Evolutionary conservation across 495 filamentous ascomycete genomes (phyloP), one percentile per base, ranked within the genome.

Genomic region (Penicillium riverlandense): DNA sequence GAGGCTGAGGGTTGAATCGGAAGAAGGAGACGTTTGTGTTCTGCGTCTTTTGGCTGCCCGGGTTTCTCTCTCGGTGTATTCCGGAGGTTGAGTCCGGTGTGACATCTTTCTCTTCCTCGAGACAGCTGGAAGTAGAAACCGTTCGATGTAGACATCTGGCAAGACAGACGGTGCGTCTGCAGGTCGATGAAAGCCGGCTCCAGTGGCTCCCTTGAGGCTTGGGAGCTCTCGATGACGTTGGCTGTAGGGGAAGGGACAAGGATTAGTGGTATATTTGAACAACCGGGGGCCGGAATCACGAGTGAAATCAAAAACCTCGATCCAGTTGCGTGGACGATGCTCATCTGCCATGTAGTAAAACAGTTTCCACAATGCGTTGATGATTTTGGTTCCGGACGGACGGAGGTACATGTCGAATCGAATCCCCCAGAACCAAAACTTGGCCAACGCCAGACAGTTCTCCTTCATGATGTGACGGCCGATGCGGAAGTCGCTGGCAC

Each of bases 281-380:
- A 68, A 44, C 10, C 68, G 56, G 39, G 68, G 66, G 0, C 68
- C 68, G 37, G 55, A 55, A 47, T 71, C 68, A 13, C 63, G 54
- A 2, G 37, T 36, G 3, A 58, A 13, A 16, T 60, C 50, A 12
- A 40, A 35, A 1, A 67, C 7, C 7, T 63, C 55, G 0, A 8
- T n/a, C 7, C 43, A 52, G 8, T 13, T 40, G 1, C 33, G 28
- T 0, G 61, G 57, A 2, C 45, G 48, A 35, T 63, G 50, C 2
- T 44, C 10, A 12, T 49, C 36, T 16, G 47, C 49, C 39, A 52
- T 49, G 22, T 67, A 47, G 15, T 60, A 70, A 16, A 63, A 40
- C 7, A 65, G 35, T 37, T 68, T 69, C 34, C 37, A 54, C 14
- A 69, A 15, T 1, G 12, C 14, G 7, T 22, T 12, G 7, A 53